Evolutionary conservation across 306 rosid genomes (phyloP).

Genomic region (Betula pendula): DNA sequence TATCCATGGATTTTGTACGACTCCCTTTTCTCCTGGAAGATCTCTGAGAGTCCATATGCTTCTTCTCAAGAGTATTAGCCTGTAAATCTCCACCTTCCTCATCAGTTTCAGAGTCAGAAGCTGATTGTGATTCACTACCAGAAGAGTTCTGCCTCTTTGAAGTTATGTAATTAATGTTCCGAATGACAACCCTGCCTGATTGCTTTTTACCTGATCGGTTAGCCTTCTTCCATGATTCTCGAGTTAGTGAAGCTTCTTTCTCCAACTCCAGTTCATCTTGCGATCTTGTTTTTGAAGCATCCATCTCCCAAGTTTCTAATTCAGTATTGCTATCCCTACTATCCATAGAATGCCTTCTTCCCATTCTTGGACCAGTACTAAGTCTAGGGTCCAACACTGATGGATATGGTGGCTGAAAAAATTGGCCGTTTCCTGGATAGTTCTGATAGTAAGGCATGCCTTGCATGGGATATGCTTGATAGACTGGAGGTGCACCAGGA

Average conservation of each 20-base stretch:
- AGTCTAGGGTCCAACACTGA: slow-evolving; percentile 63
- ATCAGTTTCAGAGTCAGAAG: slow-evolving; percentile 59
- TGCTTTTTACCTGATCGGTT: slow-evolving; percentile 64
- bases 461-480: slow-evolving; percentile 82
- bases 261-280: slow-evolving; percentile 60
- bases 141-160: slow-evolving; percentile 63
- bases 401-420: slow-evolving; percentile 72
- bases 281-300: slow-evolving; percentile 48
- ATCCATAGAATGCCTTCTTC: slow-evolving; percentile 87
- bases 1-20: slow-evolving; percentile 44
- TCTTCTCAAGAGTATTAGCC: slow-evolving; percentile 26
- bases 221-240: slow-evolving; percentile 55
- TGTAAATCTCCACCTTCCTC: slow-evolving; percentile 53
- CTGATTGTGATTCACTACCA: slow-evolving; percentile 64
- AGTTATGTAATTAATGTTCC: slow-evolving; percentile 87
- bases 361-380: slow-evolving; percentile 48
- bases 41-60: slow-evolving; percentile 39
- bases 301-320: slow-evolving; percentile 58
- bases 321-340: slow-evolving; percentile 59
- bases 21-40: slow-evolving; percentile 54
- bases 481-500: slow-evolving; percentile 72
- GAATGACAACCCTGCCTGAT: slow-evolving; percentile 81
- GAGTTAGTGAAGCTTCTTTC: slow-evolving; percentile 51
- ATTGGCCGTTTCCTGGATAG: slow-evolving; percentile 73
- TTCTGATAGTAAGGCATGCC: slow-evolving; percentile 92